Base-by-base conservation (phyloP, 495 filamentous ascomycete genomes). In the Trichoderma orchidacearum region DNA sequence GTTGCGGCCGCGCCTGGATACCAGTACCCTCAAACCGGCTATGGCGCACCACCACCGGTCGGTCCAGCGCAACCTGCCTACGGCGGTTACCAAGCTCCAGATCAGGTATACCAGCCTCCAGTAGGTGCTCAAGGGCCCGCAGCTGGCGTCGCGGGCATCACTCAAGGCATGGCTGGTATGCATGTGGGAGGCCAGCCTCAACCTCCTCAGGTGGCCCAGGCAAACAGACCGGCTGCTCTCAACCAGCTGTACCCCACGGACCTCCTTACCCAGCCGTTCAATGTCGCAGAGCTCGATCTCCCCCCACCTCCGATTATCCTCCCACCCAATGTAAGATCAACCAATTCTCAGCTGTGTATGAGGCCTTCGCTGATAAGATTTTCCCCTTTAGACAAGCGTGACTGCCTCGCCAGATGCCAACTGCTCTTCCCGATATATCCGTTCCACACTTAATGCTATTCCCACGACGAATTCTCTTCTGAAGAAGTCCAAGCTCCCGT, bases 401-500 rank as follows among this genome's bases (percentile, higher is more conserved):
- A 96, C 90, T 41, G 87, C 90, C 36, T 96, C 90, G 8, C 90
- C 91, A 29, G 79, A 89, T 70, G 84, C 94, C 48, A 98, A 97
- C 72, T 95, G 90, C 71, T 81, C 86, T 29, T 80, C 93, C 17
- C 95, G 95, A 77, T 97, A 95, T 65, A 85, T 97, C 64, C 88
- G 93, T 36, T 96, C 93, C 0, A 97, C 93, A 6, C 69, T 97
- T 45, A 96, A 97, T 66, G 88, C 87, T 38, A 85, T 95, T 17
- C 94, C 93, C 1, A 95, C 90, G 7, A 95, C 87, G 29, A 80
- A 94, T 64, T 88, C 85, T 3, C 77, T 97, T 48, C 80, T 97
- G 53, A 98, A 97, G 76, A 96, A 96, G 72, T 95, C 90, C 30
- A 90, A 89, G 66, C 79, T 98, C 48, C 93, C 93, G 0, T 96